phyloP scores from a whole-genome alignment of 495 filamentous ascomycete genomes.

The Xylaria curta region DNA sequence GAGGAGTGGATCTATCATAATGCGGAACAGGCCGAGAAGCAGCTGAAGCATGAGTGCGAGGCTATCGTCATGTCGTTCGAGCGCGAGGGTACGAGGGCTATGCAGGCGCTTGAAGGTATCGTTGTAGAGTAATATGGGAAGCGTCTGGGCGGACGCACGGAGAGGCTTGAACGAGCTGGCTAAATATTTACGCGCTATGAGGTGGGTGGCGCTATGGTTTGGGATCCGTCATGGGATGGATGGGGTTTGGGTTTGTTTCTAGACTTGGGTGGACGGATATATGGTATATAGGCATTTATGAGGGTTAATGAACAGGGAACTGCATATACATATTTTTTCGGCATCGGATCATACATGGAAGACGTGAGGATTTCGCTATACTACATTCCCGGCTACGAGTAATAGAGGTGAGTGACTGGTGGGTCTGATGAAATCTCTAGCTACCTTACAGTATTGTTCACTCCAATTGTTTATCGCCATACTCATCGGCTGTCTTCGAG shows the following conservation, averaged over 20 bases:
- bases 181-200: slow-evolving; percentile 9
- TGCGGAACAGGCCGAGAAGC: slow-evolving; percentile 78
- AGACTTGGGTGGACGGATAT: slow-evolving; percentile 3
- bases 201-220: slow-evolving; percentile 7
- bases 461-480: background rate
- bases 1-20: slow-evolving; percentile 90
- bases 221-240: background rate
- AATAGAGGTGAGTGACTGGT: background rate
- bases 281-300: background rate
- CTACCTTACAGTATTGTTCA: background rate
- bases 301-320: slow-evolving; percentile 1
- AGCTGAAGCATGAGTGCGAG: slow-evolving; percentile 81
- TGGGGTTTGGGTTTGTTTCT: slow-evolving; percentile 9
- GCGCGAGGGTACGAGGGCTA: slow-evolving; percentile 76
- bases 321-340: background rate
- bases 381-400: background rate
- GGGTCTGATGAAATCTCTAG: background rate
- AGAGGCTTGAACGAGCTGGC: background rate
- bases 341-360: background rate
- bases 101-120: slow-evolving; percentile 78
- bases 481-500: background rate
- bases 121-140: slow-evolving; percentile 42
- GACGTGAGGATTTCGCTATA: background rate
- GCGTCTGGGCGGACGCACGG: background rate
- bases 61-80: slow-evolving; percentile 80